Percentiles rank a stretch among this genome's conserved stretches.
Conservation (phyloP, 139 green algal species). For the Ettlia oleoabundans region DNA sequence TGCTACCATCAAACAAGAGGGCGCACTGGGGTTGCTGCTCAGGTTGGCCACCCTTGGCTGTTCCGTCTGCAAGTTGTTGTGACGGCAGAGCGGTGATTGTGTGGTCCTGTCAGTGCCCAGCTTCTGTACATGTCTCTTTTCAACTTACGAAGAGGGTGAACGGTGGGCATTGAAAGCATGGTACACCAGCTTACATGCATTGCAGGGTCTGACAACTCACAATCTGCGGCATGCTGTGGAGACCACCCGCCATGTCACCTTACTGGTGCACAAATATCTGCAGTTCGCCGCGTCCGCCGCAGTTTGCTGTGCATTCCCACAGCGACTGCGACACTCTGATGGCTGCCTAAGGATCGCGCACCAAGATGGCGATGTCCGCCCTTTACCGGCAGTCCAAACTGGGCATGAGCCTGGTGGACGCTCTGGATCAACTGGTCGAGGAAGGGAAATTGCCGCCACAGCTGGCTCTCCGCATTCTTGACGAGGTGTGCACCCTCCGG, state of each 20-base stretch:
- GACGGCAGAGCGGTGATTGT: too few relatives aligned
- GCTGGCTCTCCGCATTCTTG: constrained; percentile 51
- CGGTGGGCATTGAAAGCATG: too few relatives aligned
- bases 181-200: too few relatives aligned
- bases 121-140: too few relatives aligned
- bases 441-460: constrained; percentile 51
- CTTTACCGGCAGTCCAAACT: constrained; percentile 51
- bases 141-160: too few relatives aligned
- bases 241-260: not conserved
- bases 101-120: too few relatives aligned
- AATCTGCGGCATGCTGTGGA: not conserved
- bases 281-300: not conserved
- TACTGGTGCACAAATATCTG: not conserved
- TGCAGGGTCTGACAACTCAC: too few relatives aligned
- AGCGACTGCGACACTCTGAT: not conserved
- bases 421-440: constrained; percentile 51
- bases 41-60: too few relatives aligned
- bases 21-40: too few relatives aligned
- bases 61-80: too few relatives aligned
- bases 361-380: constrained; percentile 7
- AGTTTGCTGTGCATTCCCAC: not conserved
- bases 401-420: constrained; percentile 52
- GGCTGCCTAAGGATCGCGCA: not conserved
- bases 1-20: too few relatives aligned
- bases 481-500: constrained; percentile 39